Evolutionary conservation across 2,329 filamentous ascomycete genomes (phyloP), one percentile per base, ranked within the genome.

Genomic region (Zasmidium citrigriseum): DNA sequence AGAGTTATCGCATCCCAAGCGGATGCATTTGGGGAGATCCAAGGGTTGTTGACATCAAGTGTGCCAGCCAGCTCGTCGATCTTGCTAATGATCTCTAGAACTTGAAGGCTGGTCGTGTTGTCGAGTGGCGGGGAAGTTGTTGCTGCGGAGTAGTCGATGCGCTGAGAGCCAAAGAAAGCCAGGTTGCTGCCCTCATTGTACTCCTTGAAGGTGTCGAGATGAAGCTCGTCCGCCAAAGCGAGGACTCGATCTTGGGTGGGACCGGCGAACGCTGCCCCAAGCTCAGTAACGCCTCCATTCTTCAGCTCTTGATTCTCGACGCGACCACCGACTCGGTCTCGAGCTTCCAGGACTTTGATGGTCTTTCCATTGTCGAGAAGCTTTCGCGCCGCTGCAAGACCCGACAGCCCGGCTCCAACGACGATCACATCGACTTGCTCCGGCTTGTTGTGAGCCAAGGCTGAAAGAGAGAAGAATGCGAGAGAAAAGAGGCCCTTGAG

Each of bases 311-410:
- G 77, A 18, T 63, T 61, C 4, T 58, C 51, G 4, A 68, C 38
- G 14, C 61, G 59, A 70, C 69, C 68, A 20, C 68, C 69, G 1
- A 72, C 64, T 16, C 68, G 55, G 46, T 68, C 67, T 16, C 69
- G 55, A 2, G 69, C 69, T 63, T 71, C 68, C 23, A 72, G 56
- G 11, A 71, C 53, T 4, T 60, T 16, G 22, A 70, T 55, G 1
- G 54, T 61, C 1, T 62, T 59, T 2, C 66, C 64, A n/a, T 62
- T 62, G 7, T 65, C 55, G n/a, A 55, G 41, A 16, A 69, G 29
- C 44, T 55, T 55, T 27, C 57, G 46, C n/a, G 67, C 69, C 11
- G 69, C 64, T 22, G 57, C 48, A 2, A 71, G 60, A 14, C 69
- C 69, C 25, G 63, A 62, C n/a, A 71, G 62, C 3, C 69, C 69